Evolutionary conservation across 1,284 basidiomycete genomes (phyloP), one percentile per base, ranked within the genome.

Genomic region (Leccinum angustisporum): DNA sequence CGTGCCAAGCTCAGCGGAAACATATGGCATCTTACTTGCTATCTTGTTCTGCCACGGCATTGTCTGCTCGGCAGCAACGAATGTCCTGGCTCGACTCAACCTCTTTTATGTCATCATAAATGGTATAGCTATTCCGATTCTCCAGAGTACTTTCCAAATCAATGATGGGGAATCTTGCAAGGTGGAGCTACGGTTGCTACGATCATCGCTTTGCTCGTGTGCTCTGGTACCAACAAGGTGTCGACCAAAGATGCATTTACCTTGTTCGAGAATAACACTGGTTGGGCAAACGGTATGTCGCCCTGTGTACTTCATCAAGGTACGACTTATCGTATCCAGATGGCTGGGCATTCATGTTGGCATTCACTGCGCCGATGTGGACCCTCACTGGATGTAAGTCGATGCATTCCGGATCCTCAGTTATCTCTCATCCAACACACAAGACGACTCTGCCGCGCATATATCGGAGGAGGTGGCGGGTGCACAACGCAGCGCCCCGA

Each of bases 331-430:
- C 65, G 4, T 36, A n/a, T 14, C 21, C 66, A 89, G 87, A 82
- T 73, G 86, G 84, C 16, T 90, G 86, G 86, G 86, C 88, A 0
- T 91, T 91, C 70, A 75, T 91, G 64, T 73, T 91, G 21, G 80
- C 88, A 0, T 90, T 91, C 67, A 87, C 86, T 0, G 81, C 86
- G 1, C 86, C 88, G 0, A 90, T 91, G 85, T 91, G 90, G 90
- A 88, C 86, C 2, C 73, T 91, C 54, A 90, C 88, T 1, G 87
- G 87, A 58, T 91, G 88, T 88, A 63, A 68, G 85, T 40, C 71
- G 7, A 9, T 54, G 52, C 6, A 30, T 33, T 31, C 0, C 4
- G 16, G 38, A 53, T 40, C 8, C 1, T 40, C 0, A 16, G 9
- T n/a, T 33, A 3, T 33, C 46, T 38, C 51, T 63, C 16, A 40